A percentile compares a stretch with the other conserved stretches of the same genome.
phyloP scores from a whole-genome alignment of 345 rosid species.

The Erysimum cheiranthoides region DNA sequence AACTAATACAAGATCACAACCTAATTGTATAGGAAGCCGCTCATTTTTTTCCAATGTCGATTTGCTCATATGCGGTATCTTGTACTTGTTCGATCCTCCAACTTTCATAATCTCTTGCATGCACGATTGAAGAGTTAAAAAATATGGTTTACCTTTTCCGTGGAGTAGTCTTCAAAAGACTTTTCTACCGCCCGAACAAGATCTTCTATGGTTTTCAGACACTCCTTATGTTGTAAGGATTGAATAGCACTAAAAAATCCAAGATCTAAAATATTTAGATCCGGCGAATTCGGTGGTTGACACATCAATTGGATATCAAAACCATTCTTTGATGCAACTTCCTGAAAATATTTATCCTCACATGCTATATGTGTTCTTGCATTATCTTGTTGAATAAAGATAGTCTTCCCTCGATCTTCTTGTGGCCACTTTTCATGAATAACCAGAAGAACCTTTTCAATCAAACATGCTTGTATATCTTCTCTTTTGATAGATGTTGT shows the following conservation, averaged over 20 bases:
- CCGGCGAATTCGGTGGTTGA: neutral
- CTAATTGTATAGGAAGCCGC: conserved; percentile 52
- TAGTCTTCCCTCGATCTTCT: neutral
- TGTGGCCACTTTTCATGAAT: conserved; percentile 11
- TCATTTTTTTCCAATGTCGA: conserved; percentile 1
- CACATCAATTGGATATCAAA: neutral
- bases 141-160: neutral
- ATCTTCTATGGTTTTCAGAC: too few species aligned
- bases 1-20: conserved; percentile 50
- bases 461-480: too few species aligned
- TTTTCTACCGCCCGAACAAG: neutral
- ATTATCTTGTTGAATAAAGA: too few species aligned
- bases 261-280: neutral
- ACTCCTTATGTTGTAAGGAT: too few species aligned
- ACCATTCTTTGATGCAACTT: neutral
- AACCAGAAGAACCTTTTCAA: neutral
- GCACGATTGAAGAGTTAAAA: conserved; percentile 46
- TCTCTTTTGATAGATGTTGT: neutral
- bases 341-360: neutral
- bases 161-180: neutral
- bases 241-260: too few species aligned
- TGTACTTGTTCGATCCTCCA: neutral
- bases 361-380: conserved; percentile 13
- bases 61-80: neutral
- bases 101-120: conserved; percentile 40